These are phyloP conservation scores for Acanthamoeba quina DNA, from an alignment of 208 protist genomes.

Conservation along the genomic window DNA sequence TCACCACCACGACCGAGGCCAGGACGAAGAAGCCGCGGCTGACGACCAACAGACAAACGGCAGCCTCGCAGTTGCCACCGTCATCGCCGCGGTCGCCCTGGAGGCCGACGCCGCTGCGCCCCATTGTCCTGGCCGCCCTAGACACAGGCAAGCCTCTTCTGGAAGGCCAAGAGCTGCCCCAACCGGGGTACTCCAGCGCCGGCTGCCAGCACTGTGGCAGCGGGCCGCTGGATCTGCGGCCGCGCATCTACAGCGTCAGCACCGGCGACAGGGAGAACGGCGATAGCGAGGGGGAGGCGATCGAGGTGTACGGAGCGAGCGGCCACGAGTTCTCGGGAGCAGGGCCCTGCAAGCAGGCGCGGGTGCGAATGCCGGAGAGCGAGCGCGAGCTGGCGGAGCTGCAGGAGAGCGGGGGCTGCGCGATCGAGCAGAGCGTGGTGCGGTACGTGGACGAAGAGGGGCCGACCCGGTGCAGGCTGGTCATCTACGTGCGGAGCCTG, in stretches of 20 bases:
- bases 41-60: neutral
- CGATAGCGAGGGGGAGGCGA: neutral
- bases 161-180: no score
- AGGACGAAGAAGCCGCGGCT: neutral
- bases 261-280: neutral
- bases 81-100: no score
- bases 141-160: no score
- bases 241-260: no score
- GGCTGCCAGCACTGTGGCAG: no score
- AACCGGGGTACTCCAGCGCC: no score
- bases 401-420: neutral
- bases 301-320: neutral
- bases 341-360: neutral
- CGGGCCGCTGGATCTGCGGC: no score
- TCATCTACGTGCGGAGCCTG: neutral
- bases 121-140: no score
- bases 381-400: conserved; percentile 13
- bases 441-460: neutral
- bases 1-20: neutral
- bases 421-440: neutral
- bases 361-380: neutral
- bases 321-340: neutral
- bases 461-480: neutral
- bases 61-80: neutral
- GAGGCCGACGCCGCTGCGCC: no score